Base-by-base conservation (phyloP, 202 grass and related monocot genomes). In the Zizania palustris region DNA sequence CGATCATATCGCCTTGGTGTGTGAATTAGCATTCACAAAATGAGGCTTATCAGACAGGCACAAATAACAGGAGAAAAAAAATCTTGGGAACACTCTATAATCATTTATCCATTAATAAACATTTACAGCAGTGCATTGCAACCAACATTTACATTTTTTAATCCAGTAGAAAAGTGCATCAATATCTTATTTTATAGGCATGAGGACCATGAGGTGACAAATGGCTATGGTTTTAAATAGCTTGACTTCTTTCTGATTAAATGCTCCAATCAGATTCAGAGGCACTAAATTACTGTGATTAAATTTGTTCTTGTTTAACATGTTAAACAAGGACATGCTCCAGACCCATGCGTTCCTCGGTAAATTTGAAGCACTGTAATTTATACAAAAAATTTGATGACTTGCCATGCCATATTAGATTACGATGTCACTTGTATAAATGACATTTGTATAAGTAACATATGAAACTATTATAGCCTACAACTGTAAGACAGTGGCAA, bases 1-100 rank as follows among this genome's bases (percentile, higher is more conserved):
- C 42, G 95, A 98, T 80, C 95, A 98, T 79, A 72, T 98, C 42
- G 87, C 95, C 44, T 75, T 94, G 73, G 91, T 82, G 15, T 94
- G 89, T 14, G 83, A 92, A 77, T 81, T 98, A 50, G 89, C 91
- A 37, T 94, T 93, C 69, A 67, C 74, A n/a, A 75, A 89, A 71
- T 80, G 58, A 65, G 65, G 16, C 11, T 81, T 65, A 45, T 40
- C 46, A 39, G n/a, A 79, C 14, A 5, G 56, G 56, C 35, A 79
- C 45, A 83, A 65, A 36, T 54, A 45, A 44, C 33, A 57, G 18
- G 63, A 65, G 67, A 63, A 75, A 80, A 71, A 11, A 34, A 50
- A 12, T 45, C 13, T 46, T 43, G 6, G 41, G 50, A 63, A 65
- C 4, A 16, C 63, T 43, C 42, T 42, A 20, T 19, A 50, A 54